Conservation (phyloP, 805 yeast species). For the Saccharomycopsis javanensis region DNA sequence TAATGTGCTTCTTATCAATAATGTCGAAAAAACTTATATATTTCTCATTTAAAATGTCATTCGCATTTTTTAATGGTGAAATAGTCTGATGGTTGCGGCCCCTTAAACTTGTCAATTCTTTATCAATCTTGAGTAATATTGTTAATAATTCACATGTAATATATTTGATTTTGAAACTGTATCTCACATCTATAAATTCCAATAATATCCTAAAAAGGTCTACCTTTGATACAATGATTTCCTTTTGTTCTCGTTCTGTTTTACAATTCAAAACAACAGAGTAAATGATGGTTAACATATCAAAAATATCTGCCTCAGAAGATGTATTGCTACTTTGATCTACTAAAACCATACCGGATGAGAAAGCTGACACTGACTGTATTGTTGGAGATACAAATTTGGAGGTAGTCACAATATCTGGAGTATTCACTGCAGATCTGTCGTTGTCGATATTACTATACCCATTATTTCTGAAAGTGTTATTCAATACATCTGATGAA, state of each 20-base stretch:
- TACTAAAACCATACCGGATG: neutral
- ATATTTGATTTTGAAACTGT: constrained; percentile 15
- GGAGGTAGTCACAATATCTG: neutral
- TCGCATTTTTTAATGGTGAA: neutral
- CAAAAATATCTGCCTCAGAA: constrained; percentile 9
- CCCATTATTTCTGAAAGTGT: neutral
- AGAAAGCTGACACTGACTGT: neutral
- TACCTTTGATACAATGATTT: constrained; percentile 6
- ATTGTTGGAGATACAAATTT: neutral
- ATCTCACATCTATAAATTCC: constrained; percentile 9
- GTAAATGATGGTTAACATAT: constrained; percentile 16
- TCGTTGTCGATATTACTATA: neutral
- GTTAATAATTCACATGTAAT: constrained; percentile 26
- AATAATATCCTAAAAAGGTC: constrained; percentile 7
- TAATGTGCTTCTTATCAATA: constrained; percentile 9
- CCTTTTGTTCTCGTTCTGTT: constrained; percentile 12
- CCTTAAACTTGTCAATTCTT: constrained; percentile 4
- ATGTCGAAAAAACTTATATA: constrained; percentile 5
- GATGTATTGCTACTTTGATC: neutral
- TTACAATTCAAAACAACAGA: constrained; percentile 13
- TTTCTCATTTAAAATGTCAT: neutral
- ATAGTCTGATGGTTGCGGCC: neutral
- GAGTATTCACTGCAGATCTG: neutral
- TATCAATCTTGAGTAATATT: constrained; percentile 63
- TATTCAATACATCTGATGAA: neutral